A percentile compares a stretch with the other conserved stretches of the same genome.
Evolutionary conservation across 116 monocot genomes (phyloP).

Genomic region (Posidonia oceanica): DNA sequence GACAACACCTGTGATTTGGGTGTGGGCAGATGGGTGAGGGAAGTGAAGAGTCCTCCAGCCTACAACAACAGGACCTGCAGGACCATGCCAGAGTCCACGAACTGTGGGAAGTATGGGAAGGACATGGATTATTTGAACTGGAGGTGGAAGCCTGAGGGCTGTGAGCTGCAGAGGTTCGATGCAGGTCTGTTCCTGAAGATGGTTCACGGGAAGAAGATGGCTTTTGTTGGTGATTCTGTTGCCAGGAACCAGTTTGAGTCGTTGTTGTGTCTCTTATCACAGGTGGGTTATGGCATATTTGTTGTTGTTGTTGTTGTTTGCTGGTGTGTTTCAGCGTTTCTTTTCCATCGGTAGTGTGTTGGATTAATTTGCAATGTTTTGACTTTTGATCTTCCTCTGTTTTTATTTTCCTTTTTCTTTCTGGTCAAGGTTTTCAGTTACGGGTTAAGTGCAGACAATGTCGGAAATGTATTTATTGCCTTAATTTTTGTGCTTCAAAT

Average conservation of each 20-base stretch:
- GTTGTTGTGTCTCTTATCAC: slow-evolving; percentile 25
- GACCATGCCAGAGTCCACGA: slow-evolving; percentile 14
- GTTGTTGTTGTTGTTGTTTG: not conserved
- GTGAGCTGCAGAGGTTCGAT: slow-evolving; percentile 21
- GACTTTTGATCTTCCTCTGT: no score
- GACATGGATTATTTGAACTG: slow-evolving; percentile 13
- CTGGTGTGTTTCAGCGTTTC: not conserved
- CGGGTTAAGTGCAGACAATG: no score
- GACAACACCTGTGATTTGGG: not conserved
- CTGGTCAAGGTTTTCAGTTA: no score
- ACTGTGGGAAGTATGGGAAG: slow-evolving; percentile 17
- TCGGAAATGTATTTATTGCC: no score
- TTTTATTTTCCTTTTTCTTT: no score
- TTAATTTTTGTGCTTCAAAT: no score
- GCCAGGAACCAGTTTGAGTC: slow-evolving; percentile 31
- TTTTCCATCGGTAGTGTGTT: not conserved
- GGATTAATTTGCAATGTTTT: not conserved
- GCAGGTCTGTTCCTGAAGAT: slow-evolving; percentile 8
- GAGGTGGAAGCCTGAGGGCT: slow-evolving; percentile 30
- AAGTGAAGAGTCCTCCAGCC: not conserved
- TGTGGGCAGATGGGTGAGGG: slow-evolving; percentile 18
- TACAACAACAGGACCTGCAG: slow-evolving; percentile 16
- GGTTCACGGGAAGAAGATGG: slow-evolving; percentile 18
- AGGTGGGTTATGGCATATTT: slow-evolving; percentile 4
- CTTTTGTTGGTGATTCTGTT: slow-evolving; percentile 25